phyloP scores from a whole-genome alignment of 352 stramenopile genomes.

The Pythium pyrilobum region DNA sequence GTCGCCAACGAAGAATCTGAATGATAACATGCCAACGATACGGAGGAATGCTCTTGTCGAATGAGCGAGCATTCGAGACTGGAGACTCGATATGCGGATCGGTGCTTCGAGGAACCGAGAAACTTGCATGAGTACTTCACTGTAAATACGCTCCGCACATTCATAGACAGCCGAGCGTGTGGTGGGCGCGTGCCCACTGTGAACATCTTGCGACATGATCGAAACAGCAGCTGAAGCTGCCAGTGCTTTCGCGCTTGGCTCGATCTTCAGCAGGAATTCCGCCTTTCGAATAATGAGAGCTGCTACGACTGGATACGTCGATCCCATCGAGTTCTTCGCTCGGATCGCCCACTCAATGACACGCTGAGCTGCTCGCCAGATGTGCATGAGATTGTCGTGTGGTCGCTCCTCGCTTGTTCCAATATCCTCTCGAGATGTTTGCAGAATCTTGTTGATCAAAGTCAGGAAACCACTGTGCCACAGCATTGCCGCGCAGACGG shows the following conservation, averaged over 20 bases:
- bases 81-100: conserved; percentile 66
- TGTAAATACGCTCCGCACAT: conserved; percentile 77
- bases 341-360: conserved; percentile 88
- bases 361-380: conserved; percentile 83
- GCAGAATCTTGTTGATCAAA: conserved; percentile 49
- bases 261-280: conserved; percentile 78
- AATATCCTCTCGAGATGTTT: conserved; percentile 24
- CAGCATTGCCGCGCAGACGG: conserved; percentile 84
- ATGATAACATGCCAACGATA: conserved; percentile 70
- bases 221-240: conserved; percentile 64
- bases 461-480: conserved; percentile 80
- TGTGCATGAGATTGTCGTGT: conserved; percentile 87
- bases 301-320: conserved; percentile 75
- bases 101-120: conserved; percentile 76
- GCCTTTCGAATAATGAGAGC: conserved; percentile 79
- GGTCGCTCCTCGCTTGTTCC: conserved; percentile 68
- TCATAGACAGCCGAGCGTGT: conserved; percentile 59
- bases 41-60: conserved; percentile 72
- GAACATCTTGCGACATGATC: conserved; percentile 34
- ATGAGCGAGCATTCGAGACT: conserved; percentile 70
- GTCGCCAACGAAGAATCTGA: conserved; percentile 73
- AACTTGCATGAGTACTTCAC: conserved; percentile 79
- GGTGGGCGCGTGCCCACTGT: conserved; percentile 23
- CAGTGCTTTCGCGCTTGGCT: conserved; percentile 66
- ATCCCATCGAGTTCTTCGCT: conserved; percentile 85